phyloP scores from a whole-genome alignment of 2,329 filamentous ascomycete genomes.

The Xylariomycetidae sp. region DNA sequence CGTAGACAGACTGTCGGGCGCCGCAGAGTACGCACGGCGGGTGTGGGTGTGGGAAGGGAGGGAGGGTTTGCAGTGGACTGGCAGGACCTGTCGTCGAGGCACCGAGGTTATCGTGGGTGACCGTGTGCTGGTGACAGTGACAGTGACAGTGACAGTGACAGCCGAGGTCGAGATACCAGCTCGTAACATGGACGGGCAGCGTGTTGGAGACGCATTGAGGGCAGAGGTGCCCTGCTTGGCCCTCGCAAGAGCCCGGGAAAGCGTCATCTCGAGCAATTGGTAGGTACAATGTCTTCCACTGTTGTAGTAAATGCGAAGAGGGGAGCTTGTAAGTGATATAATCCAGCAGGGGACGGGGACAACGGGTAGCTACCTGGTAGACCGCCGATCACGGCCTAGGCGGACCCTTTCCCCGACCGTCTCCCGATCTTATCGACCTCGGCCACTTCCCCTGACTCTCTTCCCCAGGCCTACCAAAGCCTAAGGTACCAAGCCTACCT shows the following conservation, averaged over 20 bases:
- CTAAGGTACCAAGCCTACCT: neutral
- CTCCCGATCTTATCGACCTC: too few species aligned
- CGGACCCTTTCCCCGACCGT: too few species aligned
- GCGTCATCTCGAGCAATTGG: conserved; percentile 19
- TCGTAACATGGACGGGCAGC: conserved; percentile 3
- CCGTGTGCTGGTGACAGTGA: neutral
- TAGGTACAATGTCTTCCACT: too few species aligned
- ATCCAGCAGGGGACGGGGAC: neutral
- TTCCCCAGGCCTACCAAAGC: neutral
- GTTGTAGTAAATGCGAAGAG: too few species aligned
- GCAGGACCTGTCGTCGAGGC: neutral
- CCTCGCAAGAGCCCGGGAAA: conserved; percentile 12
- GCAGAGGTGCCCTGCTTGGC: conserved; percentile 14
- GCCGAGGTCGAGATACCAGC: conserved; percentile 7
- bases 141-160: neutral
- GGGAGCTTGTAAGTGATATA: neutral
- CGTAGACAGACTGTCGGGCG: too few species aligned
- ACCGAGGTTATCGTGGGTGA: neutral
- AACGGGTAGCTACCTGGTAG: too few species aligned
- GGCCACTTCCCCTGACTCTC: neutral
- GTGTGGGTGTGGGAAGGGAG: conserved; percentile 7
- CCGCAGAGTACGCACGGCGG: conserved; percentile 10
- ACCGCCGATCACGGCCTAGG: conserved; percentile 13
- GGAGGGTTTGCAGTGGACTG: conserved; percentile 2
- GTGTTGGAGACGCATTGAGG: conserved; percentile 10